phyloP scores from a whole-genome alignment of 2,329 filamentous ascomycete species.

The Stenocarpella maydis region DNA sequence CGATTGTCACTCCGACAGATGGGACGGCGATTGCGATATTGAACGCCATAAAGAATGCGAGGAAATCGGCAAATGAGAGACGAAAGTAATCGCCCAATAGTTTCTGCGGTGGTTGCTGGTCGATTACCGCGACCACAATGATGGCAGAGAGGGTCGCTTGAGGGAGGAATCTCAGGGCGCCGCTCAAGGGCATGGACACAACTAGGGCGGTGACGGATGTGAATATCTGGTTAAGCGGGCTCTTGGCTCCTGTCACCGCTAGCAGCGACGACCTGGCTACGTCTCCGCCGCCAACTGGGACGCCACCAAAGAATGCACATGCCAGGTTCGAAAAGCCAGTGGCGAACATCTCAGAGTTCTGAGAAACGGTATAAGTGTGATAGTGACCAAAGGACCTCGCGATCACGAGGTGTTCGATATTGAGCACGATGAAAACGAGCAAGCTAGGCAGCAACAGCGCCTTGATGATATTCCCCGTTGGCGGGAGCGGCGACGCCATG shows the following conservation, averaged over 20 bases:
- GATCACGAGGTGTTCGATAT: conserved; percentile 28
- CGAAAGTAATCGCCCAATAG: conserved; percentile 21
- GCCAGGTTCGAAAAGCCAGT: conserved; percentile 14
- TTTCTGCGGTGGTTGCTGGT: conserved; percentile 25
- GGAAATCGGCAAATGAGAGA: conserved; percentile 26
- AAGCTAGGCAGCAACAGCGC: conserved; percentile 24
- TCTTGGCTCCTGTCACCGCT: conserved; percentile 10
- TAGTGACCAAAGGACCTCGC: conserved; percentile 25
- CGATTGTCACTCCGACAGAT: background rate
- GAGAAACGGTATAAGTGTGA: conserved; percentile 16
- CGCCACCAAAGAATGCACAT: conserved; percentile 22
- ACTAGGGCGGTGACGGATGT: conserved; percentile 21
- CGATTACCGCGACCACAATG: conserved; percentile 25
- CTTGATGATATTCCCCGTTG: background rate
- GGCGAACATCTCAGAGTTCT: conserved; percentile 27
- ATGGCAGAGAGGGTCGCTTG: conserved; percentile 15
- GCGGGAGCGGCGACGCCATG: conserved; percentile 13
- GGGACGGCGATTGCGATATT: conserved; percentile 25
- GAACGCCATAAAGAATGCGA: conserved; percentile 23
- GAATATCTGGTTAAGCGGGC: conserved; percentile 28
- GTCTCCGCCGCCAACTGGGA: conserved; percentile 26
- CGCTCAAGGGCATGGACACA: conserved; percentile 17
- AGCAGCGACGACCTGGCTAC: conserved; percentile 26
- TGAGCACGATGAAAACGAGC: conserved; percentile 26
- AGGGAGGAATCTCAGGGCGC: conserved; percentile 6